Percentiles rank a stretch among this genome's conserved stretches.
phyloP scores from a whole-genome alignment of 495 filamentous ascomycete species.

The Talaromyces adpressus region DNA sequence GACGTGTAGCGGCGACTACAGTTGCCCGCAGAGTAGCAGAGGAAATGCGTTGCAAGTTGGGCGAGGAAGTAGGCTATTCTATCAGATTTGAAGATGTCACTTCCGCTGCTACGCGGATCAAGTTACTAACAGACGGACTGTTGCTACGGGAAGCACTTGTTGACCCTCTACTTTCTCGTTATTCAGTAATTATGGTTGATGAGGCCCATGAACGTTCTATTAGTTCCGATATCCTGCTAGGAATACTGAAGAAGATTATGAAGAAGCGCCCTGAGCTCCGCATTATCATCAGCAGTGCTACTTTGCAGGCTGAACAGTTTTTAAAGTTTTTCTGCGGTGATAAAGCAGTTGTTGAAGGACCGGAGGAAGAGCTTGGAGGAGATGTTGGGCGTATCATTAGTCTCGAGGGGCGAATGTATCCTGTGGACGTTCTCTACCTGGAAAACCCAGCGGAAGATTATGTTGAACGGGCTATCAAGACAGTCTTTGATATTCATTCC shows the following conservation, averaged over 20 bases:
- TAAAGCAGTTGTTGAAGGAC: constrained; percentile 27
- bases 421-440: constrained; percentile 83
- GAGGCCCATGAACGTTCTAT: constrained; percentile 96
- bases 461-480: constrained; percentile 76
- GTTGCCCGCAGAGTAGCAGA: constrained; percentile 88
- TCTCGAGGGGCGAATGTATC: constrained; percentile 84
- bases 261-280: constrained; percentile 76
- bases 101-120: constrained; percentile 81
- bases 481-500: constrained; percentile 89
- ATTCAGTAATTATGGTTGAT: constrained; percentile 97
- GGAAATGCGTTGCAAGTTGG: constrained; percentile 84
- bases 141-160: constrained; percentile 90
- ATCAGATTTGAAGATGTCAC: constrained; percentile 96
- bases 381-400: constrained; percentile 70
- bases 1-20: constrained; percentile 87
- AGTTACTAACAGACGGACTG: constrained; percentile 94
- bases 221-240: constrained; percentile 88
- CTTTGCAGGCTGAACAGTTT: constrained; percentile 86
- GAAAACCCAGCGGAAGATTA: constrained; percentile 81
- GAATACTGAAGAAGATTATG: constrained; percentile 88
- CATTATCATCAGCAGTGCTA: constrained; percentile 91
- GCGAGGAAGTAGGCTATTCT: constrained; percentile 93
- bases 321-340: constrained; percentile 67
- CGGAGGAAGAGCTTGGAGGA: constrained; percentile 32
- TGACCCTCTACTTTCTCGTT: constrained; percentile 85